Evolutionary conservation across 768 basidiomycete species (phyloP).

Genomic region (Tulasnella sp.): DNA sequence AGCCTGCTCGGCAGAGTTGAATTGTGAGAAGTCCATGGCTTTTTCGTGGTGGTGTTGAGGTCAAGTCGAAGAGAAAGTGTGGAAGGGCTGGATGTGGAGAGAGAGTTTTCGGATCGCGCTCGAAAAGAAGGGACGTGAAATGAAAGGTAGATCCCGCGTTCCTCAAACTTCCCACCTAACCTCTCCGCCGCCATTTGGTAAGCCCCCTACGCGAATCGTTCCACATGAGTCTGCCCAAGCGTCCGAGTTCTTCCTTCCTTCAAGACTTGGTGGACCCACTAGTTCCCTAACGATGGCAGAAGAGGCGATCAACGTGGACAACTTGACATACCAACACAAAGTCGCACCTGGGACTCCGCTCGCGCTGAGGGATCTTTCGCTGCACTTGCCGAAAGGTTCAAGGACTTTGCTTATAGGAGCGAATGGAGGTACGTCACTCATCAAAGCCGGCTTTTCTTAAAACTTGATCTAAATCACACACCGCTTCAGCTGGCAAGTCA

Average conservation of each 20-base stretch:
- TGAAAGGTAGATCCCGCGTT: not conserved
- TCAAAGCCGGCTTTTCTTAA: no score
- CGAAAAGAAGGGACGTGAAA: not conserved
- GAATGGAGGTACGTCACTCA: conserved; percentile 81
- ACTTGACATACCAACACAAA: conserved; percentile 52
- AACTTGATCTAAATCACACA: not conserved
- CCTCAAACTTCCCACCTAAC: not conserved
- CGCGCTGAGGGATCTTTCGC: conserved; percentile 55
- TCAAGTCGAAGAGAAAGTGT: not conserved
- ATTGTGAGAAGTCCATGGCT: conserved; percentile 81
- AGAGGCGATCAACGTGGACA: conserved; percentile 10
- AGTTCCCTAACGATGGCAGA: not conserved
- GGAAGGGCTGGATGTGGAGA: not conserved
- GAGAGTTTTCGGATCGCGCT: not conserved
- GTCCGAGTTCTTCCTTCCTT: not conserved
- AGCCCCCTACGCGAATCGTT: not conserved
- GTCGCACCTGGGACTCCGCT: conserved; percentile 33
- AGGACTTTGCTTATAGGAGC: conserved; percentile 85
- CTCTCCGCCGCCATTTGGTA: not conserved
- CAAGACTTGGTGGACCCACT: not conserved
- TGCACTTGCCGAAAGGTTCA: conserved; percentile 64
- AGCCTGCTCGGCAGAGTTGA: conserved; percentile 89
- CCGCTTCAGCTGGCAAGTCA: conserved; percentile 73
- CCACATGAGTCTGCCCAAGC: not conserved
- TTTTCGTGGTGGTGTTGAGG: not conserved